Base-by-base conservation (phyloP, 805 yeast genomes). In the Hanseniaspora meyeri region DNA sequence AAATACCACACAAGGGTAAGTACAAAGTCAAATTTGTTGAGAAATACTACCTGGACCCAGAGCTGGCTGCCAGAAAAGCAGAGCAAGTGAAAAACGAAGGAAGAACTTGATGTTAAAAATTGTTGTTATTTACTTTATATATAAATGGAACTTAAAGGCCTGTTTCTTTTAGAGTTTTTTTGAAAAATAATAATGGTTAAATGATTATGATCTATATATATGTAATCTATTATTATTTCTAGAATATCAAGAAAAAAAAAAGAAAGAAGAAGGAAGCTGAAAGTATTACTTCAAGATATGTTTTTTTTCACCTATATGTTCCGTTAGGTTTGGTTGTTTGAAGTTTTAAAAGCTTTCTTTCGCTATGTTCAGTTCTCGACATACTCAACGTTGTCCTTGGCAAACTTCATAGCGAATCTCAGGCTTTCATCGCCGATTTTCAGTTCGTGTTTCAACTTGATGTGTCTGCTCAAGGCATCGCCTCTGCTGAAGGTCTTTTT, bases 391-490 rank as follows among this genome's bases (percentile, higher is more conserved):
- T 86, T 79, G 61, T 81, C 85, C 67, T 84, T 85, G 8, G 93
- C 93, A 62, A 77, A 81, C 63, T 82, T 81, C 62, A 85, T 81
- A 43, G 87, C 81, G 55, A 80, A 79, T 57, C 79, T 74, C n/a
- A 87, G 87, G 60, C 82, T 83, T 59, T 74, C 71, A 42, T 85
- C 85, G 43, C 74, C 76, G 55, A 83, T 70, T 4, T 66, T 62
- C 46, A 69, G 59, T 9, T 85, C 85, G 72, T 90, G 97, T 72
- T 93, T 89, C 48, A 89, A 91, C 64, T 95, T 82, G 60, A 90
- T 82, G 69, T 91, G 98, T 67, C 97, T 81, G 17, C 95, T 87
- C 60, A 91, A 76, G 0, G 98, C 97, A 70, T 91, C 98, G 66
- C 89, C 85, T 60, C 98, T 79, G 56, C 95, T 85, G 65, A 93